Base-by-base conservation (phyloP, 2,329 filamentous ascomycete genomes). In the Ophiocordyceps camponoti-saundersi region DNA sequence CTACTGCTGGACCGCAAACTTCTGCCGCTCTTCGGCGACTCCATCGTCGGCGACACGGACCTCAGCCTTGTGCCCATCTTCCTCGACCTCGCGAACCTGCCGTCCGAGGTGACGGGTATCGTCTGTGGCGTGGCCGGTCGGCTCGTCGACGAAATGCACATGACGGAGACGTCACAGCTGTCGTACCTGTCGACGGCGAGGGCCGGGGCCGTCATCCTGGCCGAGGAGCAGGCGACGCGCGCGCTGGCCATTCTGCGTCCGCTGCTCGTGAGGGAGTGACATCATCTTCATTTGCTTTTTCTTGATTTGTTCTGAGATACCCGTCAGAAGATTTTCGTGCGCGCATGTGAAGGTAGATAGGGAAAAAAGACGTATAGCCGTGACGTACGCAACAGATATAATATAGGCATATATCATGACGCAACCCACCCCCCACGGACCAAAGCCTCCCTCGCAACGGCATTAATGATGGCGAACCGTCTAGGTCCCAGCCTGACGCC, bases 111-210 rank as follows among this genome's bases (percentile, higher is more conserved):
- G 8, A 94, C 89, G 0, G 90, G 90, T 21, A 95, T 98, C 48
- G 87, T 98, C 3, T 95, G 89, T 54, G 90, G 92, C 26, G 86
- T 98, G 2, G 89, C 90, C 0, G 86, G 88, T 23, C 75, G 80
- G 47, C 70, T 96, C 26, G 83, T 88, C 1, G 78, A 84, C 45
- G 84, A 85, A 43, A 80, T 86, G 61, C 64, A 70, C 47, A 66
- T 66, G 54, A 60, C 61, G 32, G 66, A 68, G 49, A 71, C 65
- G 53, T 77, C 86, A 1, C 88, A 95, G 60, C 80, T 96, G 64
- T 90, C 83, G 48, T 96, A 95, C 61, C 68, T 96, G 51, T 92
- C 84, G 50, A 96, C 90, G 0, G 88, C 87, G 5, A 76, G 82
- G 41, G 87, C 89, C 0, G 90, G 90, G 1, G 89, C 87, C 6